These are phyloP conservation scores for Leucocoprinus sp. DNA, from an alignment of 768 basidiomycete genomes.

Conservation along the genomic window DNA sequence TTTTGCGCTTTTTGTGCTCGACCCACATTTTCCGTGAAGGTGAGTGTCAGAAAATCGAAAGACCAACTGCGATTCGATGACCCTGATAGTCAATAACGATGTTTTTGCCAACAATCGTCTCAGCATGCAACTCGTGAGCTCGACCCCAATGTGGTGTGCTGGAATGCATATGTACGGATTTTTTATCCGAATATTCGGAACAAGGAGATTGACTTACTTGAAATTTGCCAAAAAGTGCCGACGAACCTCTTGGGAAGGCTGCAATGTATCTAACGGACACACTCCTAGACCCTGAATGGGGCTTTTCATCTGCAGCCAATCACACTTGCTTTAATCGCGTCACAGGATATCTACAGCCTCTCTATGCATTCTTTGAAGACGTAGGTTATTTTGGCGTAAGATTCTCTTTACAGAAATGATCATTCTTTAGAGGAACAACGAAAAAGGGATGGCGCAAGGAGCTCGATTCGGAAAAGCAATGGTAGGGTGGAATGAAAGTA, in stretches of 20 bases:
- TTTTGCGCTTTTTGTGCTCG: slow-evolving; percentile 26
- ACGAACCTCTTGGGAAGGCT: slow-evolving; percentile 17
- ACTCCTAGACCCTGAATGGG: slow-evolving; percentile 22
- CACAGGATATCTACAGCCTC: neutral
- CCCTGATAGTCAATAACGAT: slow-evolving; percentile 22
- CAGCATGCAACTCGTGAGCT: slow-evolving; percentile 15
- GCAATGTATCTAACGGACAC: slow-evolving; percentile 19
- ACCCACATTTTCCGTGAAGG: slow-evolving; percentile 32
- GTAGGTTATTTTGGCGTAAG: neutral
- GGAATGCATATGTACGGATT: slow-evolving; percentile 19
- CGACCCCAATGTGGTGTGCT: neutral
- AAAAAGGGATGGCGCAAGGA: slow-evolving; percentile 4
- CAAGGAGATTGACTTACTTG: neutral
- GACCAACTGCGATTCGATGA: neutral
- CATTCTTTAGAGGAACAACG: slow-evolving; percentile 12
- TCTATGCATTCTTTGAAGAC: slow-evolving; percentile 11
- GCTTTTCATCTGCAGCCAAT: slow-evolving; percentile 10
- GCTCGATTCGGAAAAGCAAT: slow-evolving; percentile 20
- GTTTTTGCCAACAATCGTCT: slow-evolving; percentile 36
- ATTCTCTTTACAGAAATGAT: neutral
- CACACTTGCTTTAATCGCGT: slow-evolving; percentile 13
- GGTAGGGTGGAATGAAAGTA: slow-evolving; percentile 21
- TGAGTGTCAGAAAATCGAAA: slow-evolving; percentile 8
- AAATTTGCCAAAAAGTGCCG: neutral
- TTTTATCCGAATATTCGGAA: neutral